These are phyloP conservation scores for Amanita inopinata DNA, from an alignment of 768 basidiomycete genomes.

Conservation along the genomic window DNA sequence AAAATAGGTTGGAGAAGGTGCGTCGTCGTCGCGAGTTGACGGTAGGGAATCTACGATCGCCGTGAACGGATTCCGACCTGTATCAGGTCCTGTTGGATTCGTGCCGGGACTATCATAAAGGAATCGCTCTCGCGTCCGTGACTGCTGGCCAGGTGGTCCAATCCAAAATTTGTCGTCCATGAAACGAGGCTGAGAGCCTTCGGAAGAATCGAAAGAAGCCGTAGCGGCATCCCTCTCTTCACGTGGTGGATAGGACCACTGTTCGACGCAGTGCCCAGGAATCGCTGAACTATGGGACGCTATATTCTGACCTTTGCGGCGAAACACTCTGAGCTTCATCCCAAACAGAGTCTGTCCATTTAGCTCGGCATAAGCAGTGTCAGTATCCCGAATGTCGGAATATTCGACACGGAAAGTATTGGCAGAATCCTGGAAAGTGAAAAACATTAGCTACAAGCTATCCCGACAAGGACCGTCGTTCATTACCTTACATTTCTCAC, in stretches of 20 bases:
- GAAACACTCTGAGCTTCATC: conserved; percentile 37
- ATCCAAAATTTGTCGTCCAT: conserved; percentile 14
- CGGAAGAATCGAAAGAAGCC: background rate
- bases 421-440: conserved; percentile 12
- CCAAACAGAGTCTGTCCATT: conserved; percentile 41
- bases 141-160: conserved; percentile 22
- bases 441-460: background rate
- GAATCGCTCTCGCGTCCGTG: conserved; percentile 27
- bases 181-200: conserved; percentile 10
- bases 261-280: conserved; percentile 14
- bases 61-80: conserved; percentile 8
- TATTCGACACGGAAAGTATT: conserved; percentile 53
- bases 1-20: conserved; percentile 26
- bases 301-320: conserved; percentile 18
- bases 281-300: conserved; percentile 1
- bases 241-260: conserved; percentile 8
- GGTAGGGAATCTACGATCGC: conserved; percentile 3
- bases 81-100: conserved; percentile 10
- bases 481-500: conserved; percentile 18
- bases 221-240: conserved; percentile 10
- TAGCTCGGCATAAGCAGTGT: conserved; percentile 39
- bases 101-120: conserved; percentile 15
- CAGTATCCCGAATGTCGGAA: conserved; percentile 53
- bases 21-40: conserved; percentile 7
- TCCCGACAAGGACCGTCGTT: background rate